Conservation (phyloP, 2,329 filamentous ascomycete species). For the Botryotinia narcissicola region DNA sequence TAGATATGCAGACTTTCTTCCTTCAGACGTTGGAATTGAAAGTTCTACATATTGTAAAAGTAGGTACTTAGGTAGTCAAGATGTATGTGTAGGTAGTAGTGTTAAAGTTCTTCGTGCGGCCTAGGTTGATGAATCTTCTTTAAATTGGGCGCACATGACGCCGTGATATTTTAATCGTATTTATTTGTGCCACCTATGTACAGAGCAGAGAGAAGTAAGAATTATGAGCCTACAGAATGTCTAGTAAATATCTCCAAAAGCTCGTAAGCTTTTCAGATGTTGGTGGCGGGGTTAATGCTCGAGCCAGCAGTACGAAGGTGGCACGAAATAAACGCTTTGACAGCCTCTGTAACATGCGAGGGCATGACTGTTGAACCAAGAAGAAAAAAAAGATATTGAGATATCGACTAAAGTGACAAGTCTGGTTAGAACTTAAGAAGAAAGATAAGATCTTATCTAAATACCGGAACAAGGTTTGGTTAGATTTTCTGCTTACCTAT, state of each 20-base stretch:
- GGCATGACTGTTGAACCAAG: not conserved
- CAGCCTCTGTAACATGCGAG: not conserved
- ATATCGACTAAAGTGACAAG: not conserved
- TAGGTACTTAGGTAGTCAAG: not conserved
- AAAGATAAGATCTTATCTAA: constrained; percentile 14
- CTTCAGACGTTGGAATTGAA: not conserved
- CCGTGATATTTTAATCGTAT: not conserved
- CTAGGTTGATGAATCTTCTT: not conserved
- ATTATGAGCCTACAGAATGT: not conserved
- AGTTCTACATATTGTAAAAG: not conserved
- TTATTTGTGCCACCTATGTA: not conserved
- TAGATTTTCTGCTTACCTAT: not conserved
- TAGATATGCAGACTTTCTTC: not conserved
- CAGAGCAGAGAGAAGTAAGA: not conserved
- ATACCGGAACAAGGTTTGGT: not conserved
- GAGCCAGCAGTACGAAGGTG: not conserved
- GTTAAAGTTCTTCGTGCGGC: not conserved
- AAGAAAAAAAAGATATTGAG: not conserved
- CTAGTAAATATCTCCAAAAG: not conserved
- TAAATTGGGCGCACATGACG: not conserved
- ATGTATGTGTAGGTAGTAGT: not conserved
- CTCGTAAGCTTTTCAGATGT: not conserved
- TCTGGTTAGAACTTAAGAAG: not conserved
- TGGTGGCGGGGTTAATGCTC: constrained; percentile 10
- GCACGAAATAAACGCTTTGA: not conserved